Evolutionary conservation across 495 filamentous ascomycete species (phyloP), one percentile per base, ranked within the genome.

Genomic region (Neurospora sp.): DNA sequence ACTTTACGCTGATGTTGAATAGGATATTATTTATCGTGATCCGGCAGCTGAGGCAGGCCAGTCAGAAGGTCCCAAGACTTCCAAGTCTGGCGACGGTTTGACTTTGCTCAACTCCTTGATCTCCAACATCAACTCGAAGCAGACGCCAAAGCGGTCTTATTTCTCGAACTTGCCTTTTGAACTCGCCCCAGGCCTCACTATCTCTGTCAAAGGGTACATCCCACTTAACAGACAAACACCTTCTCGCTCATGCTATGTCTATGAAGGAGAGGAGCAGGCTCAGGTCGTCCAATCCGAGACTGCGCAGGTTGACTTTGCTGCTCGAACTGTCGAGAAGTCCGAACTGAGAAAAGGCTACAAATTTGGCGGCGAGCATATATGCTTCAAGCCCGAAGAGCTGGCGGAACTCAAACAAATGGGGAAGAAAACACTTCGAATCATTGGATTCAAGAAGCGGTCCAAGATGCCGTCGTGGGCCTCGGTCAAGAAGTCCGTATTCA

Each of bases 271-370:
- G 20, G 95, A 98, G 77, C 90, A 89, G 70, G 85, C 91, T 4
- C 91, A 97, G 77, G 90, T 98, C 61, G 94, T 88, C 12, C 85
- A 89, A 31, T 91, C 90, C 3, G 85, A 89, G 69, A 94, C 93
- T 1, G 88, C 89, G 2, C 87, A 90, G 69, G 83, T 93, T 48
- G 90, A 92, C 20, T 92, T 92, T 31, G 91, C 94, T 73, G 92
- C 90, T 1, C 88, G 90, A 41, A 86, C 87, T 0, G 89, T 98
- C 3, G 93, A 97, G 71, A 94, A 94, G 76, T 80, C 80, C 9
- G 93, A 97, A 73, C 88, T 97, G 42, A 89, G 91, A 70, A 98
- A 97, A 77, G 96, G 95, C 0, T 99, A 95, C 83, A 97, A 95
- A 76, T 98, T 97, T 75, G 96, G 95, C 40, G 94, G 93, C 22